Evolutionary conservation across 1,284 basidiomycete genomes (phyloP).

Genomic region (Hypsizygus ulmarius): DNA sequence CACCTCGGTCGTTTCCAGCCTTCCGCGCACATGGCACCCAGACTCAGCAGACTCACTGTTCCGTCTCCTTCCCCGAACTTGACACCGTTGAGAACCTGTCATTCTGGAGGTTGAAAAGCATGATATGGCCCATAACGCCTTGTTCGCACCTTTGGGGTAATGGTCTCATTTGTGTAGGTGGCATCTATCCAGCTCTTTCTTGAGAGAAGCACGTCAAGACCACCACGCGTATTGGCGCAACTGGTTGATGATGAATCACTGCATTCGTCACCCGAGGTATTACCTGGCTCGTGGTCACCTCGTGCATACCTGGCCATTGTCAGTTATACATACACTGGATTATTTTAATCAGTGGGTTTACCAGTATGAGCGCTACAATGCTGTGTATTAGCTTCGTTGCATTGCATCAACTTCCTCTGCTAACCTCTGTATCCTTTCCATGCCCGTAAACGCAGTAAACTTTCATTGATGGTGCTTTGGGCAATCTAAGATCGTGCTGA

Average conservation of each 20-base stretch:
- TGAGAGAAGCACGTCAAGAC: conserved; percentile 58
- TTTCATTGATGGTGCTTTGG: conserved; percentile 89
- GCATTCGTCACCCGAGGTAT: conserved; percentile 50
- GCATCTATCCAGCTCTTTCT: conserved; percentile 82
- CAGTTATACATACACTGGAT: background rate
- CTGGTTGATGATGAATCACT: conserved; percentile 34
- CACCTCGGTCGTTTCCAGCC: conserved; percentile 91
- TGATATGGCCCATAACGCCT: background rate
- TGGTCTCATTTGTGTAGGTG: conserved; percentile 67
- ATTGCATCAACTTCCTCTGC: conserved; percentile 15
- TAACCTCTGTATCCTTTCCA: conserved; percentile 93
- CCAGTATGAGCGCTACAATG: conserved; percentile 72
- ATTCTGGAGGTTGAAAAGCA: background rate
- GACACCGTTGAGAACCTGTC: conserved; percentile 74
- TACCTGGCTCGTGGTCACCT: background rate
- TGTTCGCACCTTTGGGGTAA: conserved; percentile 54
- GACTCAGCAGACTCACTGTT: conserved; percentile 85
- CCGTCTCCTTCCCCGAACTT: conserved; percentile 95
- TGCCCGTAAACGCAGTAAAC: conserved; percentile 94
- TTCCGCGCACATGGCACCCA: conserved; percentile 94
- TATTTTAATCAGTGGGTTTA: conserved; percentile 23
- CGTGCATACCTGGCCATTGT: conserved; percentile 13
- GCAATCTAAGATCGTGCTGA: conserved; percentile 51
- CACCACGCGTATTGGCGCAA: conserved; percentile 45
- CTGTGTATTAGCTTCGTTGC: background rate